These are phyloP conservation scores for Bombardia bombarda DNA, from an alignment of 495 filamentous ascomycete genomes.

Conservation along the genomic window DNA sequence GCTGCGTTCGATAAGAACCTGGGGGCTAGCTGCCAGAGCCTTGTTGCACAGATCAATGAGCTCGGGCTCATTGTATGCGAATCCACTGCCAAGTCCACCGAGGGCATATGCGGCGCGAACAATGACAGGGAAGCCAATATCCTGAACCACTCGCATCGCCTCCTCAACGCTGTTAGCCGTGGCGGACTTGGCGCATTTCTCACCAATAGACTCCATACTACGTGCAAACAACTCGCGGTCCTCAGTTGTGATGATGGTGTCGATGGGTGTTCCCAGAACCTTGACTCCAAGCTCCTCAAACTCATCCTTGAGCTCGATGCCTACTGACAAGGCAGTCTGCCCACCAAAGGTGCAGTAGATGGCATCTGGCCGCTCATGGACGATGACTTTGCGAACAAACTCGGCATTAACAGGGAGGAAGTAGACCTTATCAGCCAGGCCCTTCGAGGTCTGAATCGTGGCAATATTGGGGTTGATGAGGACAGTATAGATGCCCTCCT, in stretches of 20 bases:
- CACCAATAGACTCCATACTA: slow-evolving; percentile 96
- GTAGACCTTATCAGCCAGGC: slow-evolving; percentile 94
- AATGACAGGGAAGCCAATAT: slow-evolving; percentile 93
- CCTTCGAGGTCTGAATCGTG: slow-evolving; percentile 97
- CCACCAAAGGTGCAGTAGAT: slow-evolving; percentile 96
- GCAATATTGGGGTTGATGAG: slow-evolving; percentile 99
- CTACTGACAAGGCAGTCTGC: slow-evolving; percentile 89
- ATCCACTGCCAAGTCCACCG: slow-evolving; percentile 90
- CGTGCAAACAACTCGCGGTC: slow-evolving; percentile 95
- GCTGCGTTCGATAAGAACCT: slow-evolving; percentile 91
- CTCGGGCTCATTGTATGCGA: slow-evolving; percentile 84
- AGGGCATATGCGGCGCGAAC: slow-evolving; percentile 94
- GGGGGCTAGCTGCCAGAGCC: slow-evolving; percentile 88
- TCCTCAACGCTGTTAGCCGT: slow-evolving; percentile 84
- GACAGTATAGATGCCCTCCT: slow-evolving; percentile 88
- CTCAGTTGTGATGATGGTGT: slow-evolving; percentile 97
- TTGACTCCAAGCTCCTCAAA: slow-evolving; percentile 84
- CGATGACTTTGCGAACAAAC: slow-evolving; percentile 94
- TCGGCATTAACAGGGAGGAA: slow-evolving; percentile 96
- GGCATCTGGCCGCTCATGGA: slow-evolving; percentile 85
- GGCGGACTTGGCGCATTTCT: slow-evolving; percentile 96
- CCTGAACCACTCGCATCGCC: slow-evolving; percentile 71
- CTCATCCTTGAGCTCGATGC: slow-evolving; percentile 94
- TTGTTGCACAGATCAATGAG: slow-evolving; percentile 87
- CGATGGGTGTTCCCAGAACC: slow-evolving; percentile 92